A percentile compares a stretch with the other conserved stretches of the same genome.
Evolutionary conservation across 1,284 basidiomycete species (phyloP).

Genomic region (Puccinia brachypodii): DNA sequence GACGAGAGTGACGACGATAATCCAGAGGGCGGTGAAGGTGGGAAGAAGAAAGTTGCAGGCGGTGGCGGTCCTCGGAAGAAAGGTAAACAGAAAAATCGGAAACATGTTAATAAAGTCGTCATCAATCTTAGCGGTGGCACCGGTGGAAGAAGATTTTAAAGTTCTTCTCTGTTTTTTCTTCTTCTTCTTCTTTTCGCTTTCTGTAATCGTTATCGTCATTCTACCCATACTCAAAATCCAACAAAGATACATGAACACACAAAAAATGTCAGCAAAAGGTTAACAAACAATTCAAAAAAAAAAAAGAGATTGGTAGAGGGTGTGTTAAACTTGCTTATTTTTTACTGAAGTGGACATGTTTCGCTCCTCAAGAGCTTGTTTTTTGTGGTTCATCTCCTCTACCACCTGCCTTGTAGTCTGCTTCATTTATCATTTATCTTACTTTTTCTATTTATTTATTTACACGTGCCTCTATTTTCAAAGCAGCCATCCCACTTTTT

Average conservation of each 20-base stretch:
- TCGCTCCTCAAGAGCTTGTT: background rate
- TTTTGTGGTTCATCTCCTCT: no score
- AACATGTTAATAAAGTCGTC: conserved; percentile 30
- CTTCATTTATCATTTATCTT: no score
- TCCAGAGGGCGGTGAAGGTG: conserved; percentile 12
- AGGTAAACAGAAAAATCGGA: conserved; percentile 28
- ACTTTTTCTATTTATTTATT: no score
- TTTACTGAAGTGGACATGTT: background rate
- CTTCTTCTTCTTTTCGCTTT: background rate
- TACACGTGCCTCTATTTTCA: no score
- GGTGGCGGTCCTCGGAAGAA: conserved; percentile 7
- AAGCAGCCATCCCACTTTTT: no score
- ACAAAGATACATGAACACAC: background rate
- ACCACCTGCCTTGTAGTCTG: no score
- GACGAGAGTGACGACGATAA: conserved; percentile 21
- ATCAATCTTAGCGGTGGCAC: conserved; percentile 29
- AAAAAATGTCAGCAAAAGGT: background rate
- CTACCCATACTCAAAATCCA: background rate
- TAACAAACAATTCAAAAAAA: background rate
- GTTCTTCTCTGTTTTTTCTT: background rate
- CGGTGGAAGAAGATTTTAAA: conserved; percentile 21
- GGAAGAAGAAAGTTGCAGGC: conserved; percentile 16
- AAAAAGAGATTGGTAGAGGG: background rate
- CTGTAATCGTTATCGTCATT: background rate
- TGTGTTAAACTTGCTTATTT: background rate